Evolutionary conservation across 306 rosid genomes (phyloP).

Genomic region (Cicer cuneatum): DNA sequence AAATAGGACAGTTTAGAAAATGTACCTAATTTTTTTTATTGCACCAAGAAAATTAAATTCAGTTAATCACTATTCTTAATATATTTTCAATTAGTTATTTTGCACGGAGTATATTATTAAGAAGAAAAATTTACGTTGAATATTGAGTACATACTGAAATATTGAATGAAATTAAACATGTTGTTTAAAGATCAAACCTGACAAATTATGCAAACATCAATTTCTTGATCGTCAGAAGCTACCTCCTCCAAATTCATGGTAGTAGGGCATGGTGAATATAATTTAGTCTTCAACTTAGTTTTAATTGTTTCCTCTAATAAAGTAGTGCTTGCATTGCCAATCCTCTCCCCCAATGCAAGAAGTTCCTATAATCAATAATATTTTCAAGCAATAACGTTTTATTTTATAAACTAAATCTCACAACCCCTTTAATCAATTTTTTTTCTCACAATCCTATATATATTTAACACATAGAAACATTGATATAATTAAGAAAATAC

Average conservation of each 20-base stretch:
- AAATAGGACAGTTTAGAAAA: too few relatives aligned
- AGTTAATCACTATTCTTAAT: too few relatives aligned
- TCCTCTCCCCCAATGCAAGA: slow-evolving; percentile 90
- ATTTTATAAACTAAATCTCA: background rate
- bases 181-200: slow-evolving; percentile 62
- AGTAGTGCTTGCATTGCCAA: slow-evolving; percentile 84
- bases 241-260: slow-evolving; percentile 59
- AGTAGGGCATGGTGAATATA: slow-evolving; percentile 42
- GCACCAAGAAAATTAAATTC: too few relatives aligned
- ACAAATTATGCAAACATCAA: slow-evolving; percentile 81
- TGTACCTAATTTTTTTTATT: too few relatives aligned
- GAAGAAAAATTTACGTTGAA: background rate
- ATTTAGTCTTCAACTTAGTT: slow-evolving; percentile 58
- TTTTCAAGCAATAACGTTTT: slow-evolving; percentile 32
- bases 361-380: slow-evolving; percentile 67
- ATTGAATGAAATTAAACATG: slow-evolving; percentile 5
- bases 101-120: background rate
- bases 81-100: too few relatives aligned
- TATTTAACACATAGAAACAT: too few relatives aligned
- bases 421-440: too few relatives aligned
- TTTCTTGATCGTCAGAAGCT: slow-evolving; percentile 55
- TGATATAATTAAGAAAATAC: slow-evolving; percentile 12
- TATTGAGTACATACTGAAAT: background rate
- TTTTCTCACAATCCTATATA: background rate
- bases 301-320: slow-evolving; percentile 69